Base-by-base conservation (phyloP, 1,139 yeast species). In the Zygosaccharomyces pseudobailii region DNA sequence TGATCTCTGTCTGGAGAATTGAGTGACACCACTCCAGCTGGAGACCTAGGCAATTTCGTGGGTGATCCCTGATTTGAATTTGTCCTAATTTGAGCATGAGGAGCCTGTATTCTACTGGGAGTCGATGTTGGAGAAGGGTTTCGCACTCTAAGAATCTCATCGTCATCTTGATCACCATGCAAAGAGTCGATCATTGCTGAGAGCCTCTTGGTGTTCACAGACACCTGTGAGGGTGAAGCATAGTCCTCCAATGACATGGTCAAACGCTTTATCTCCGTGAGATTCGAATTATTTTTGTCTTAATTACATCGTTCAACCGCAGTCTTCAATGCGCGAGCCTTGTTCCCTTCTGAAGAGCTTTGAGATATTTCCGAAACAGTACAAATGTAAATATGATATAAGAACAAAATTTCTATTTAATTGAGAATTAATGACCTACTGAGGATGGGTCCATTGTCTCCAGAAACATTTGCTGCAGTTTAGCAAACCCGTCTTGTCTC, bases 101-200 rank as follows among this genome's bases (percentile, higher is more conserved):
- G 36, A 17, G 25, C 24, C 31, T 31, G 36, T 5, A 32, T 32
- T n/a, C 32, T 30, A 21, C 32, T 28, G 10, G 45, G 42, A 3
- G 48, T 30, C 22, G 46, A 31, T 17, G 43, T 31, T 9, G 49
- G 34, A 6, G 42, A 36, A 5, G 47, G 25, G n/a, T 53, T 46
- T 22, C 39, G 43, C 8, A 33, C 43, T 22, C 40, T 23, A 13
- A 53, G 43, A 30, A 50, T 42, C 10, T 51, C 52, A 3, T 51
- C 55, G 34, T 46, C 55, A 28, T 48, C 40, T n/a, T 49, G 53
- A 19, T 44, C 50, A 40, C 50, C 49, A 27, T 55, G 56, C 19
- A 61, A 45, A 4, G 65, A 60, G 31, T 59, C 61, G 17, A 61
- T 55, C 65, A 62, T 59, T n/a, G 61, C 62, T 3, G 65, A 60